Evolutionary conservation across 345 rosid genomes (phyloP).

Genomic region (Citrus hindsii): DNA sequence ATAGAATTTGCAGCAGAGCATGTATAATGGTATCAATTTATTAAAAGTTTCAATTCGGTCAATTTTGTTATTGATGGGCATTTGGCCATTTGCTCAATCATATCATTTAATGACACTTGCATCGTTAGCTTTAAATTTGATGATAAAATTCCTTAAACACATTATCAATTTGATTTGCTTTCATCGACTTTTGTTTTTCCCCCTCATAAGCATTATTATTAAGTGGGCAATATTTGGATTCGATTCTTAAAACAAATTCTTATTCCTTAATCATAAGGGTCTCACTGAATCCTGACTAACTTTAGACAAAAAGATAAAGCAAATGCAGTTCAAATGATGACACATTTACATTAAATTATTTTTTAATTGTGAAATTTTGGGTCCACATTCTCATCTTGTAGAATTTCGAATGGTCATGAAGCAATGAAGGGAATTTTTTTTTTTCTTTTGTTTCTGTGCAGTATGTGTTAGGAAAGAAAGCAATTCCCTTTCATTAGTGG

Average conservation of each 20-base stretch:
- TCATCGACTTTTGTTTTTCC: not conserved
- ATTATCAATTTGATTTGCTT: conserved; percentile 3
- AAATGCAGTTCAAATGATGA: conserved; percentile 14
- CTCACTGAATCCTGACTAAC: conserved; percentile 18
- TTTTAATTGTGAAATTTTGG: not conserved
- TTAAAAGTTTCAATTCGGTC: too few species aligned
- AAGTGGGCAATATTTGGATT: not conserved
- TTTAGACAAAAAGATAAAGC: conserved; percentile 20
- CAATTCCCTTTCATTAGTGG: conserved; percentile 18
- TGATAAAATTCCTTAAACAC: not conserved
- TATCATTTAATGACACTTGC: not conserved
- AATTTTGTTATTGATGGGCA: not conserved
- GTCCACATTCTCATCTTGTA: conserved; percentile 6
- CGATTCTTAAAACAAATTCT: conserved; percentile 10
- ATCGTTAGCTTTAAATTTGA: not conserved
- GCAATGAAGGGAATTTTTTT: not conserved
- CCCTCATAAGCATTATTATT: not conserved
- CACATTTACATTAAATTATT: not conserved
- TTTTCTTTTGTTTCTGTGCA: not conserved
- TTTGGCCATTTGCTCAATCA: not conserved
- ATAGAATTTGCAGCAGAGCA: too few species aligned
- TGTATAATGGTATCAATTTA: too few species aligned
- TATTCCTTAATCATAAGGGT: conserved; percentile 20
- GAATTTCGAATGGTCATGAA: conserved; percentile 21
- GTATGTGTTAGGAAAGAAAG: not conserved